Evolutionary conservation across 768 basidiomycete genomes (phyloP), one percentile per base, ranked within the genome.

Genomic region (Hemileccinum rubropunctum): DNA sequence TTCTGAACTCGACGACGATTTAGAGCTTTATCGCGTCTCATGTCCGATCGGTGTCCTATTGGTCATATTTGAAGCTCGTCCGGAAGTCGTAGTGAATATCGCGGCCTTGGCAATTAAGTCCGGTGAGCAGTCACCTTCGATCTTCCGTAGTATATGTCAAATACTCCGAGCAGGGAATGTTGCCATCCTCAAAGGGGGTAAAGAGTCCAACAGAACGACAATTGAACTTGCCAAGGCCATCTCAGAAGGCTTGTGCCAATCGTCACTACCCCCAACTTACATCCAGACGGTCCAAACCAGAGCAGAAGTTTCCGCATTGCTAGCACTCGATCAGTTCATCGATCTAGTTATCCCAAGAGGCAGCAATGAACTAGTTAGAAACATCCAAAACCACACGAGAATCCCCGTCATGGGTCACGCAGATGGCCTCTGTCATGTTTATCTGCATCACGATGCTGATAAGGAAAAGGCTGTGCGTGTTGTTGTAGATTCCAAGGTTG

Each of bases 321-420:
- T 99, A 6, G 76, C 79, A 7, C 79, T 95, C 60, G 95, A 98
- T 66, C 80, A 80, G 40, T 95, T 92, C 69, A 98, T 99, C 62
- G 95, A 98, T 69, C 77, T 99, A 18, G 95, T 98, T 46, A 98
- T 98, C 65, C 97, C 97, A 1, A 77, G 97, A 47, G 97, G 97
- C 6, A 94, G 95, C 62, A 95, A 95, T 58, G 80, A 78, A 54
- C 82, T 99, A 12, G 97, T 98, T 23, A 77, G 73, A 58, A 88
- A 75, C 66, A 97, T 99, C 51, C 92, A 98, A 66, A 87, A 88
- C 50, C 82, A 75, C 56, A 97, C 95, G 0, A 78, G 88, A 51
- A 98, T 99, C 52, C 88, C 97, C 2, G 97, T 99, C 38, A 98
- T 99, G 94, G 97, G 97, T 1, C 97, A 99, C 63, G 95, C 97